Conservation (phyloP, 2,329 filamentous ascomycete species). For the Ophiostoma montium region DNA sequence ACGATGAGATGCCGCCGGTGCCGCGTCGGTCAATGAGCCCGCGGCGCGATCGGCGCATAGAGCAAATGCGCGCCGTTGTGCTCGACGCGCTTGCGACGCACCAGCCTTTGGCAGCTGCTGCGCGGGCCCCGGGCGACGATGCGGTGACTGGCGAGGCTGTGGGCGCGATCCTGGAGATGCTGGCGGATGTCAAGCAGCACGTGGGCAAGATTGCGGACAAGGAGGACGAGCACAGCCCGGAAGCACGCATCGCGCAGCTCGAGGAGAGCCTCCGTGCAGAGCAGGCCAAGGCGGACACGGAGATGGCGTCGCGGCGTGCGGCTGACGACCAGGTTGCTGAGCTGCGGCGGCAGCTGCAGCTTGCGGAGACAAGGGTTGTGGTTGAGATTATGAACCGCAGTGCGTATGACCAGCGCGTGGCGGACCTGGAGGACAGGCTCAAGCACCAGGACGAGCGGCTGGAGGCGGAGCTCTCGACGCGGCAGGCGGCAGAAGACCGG, state of each 20-base stretch:
- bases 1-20: slow-evolving; percentile 50
- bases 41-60: slow-evolving; percentile 60
- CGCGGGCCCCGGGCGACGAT: neutral
- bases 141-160: slow-evolving; percentile 23
- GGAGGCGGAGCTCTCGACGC: slow-evolving; percentile 48
- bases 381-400: slow-evolving; percentile 48
- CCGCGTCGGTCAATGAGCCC: slow-evolving; percentile 62
- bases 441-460: slow-evolving; percentile 47
- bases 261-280: slow-evolving; percentile 40
- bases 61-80: slow-evolving; percentile 64
- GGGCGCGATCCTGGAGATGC: slow-evolving; percentile 47
- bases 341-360: slow-evolving; percentile 38
- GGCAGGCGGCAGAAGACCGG: slow-evolving; percentile 57
- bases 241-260: slow-evolving; percentile 43
- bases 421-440: slow-evolving; percentile 56
- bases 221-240: slow-evolving; percentile 33
- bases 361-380: slow-evolving; percentile 44
- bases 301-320: slow-evolving; percentile 32
- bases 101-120: slow-evolving; percentile 22
- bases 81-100: slow-evolving; percentile 57
- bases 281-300: slow-evolving; percentile 33
- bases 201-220: slow-evolving; percentile 29
- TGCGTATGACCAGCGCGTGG: slow-evolving; percentile 44
- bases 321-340: slow-evolving; percentile 41
- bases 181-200: slow-evolving; percentile 48